These are phyloP conservation scores for Deinandra increscens DNA, from an alignment of 129 eudicot genomes.

Conservation along the genomic window DNA sequence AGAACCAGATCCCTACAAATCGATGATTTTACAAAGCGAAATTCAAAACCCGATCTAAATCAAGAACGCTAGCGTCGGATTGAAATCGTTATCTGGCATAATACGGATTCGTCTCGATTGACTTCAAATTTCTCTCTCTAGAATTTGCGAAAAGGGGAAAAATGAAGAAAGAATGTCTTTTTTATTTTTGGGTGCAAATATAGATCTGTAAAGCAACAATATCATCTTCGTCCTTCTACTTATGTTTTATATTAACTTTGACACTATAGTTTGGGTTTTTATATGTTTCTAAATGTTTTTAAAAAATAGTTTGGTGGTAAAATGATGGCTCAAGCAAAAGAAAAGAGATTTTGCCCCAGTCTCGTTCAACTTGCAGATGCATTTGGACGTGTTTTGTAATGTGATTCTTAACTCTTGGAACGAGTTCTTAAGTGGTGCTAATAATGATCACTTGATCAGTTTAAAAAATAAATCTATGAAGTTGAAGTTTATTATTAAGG, in stretches of 20 bases:
- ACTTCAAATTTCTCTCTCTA: conserved; percentile 35
- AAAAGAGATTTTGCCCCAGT: too few species aligned
- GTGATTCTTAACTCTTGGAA: too few species aligned
- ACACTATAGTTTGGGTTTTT: background rate
- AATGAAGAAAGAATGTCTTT: too few species aligned
- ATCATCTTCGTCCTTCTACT: conserved; percentile 6
- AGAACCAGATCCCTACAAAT: conserved; percentile 14
- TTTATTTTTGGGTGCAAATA: conserved; percentile 6
- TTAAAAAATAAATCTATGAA: too few species aligned
- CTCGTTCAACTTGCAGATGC: too few species aligned
- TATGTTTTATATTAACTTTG: background rate
- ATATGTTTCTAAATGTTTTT: background rate
- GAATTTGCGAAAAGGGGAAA: conserved; percentile 23
- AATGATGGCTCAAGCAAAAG: too few species aligned
- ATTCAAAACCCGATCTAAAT: conserved; percentile 2
- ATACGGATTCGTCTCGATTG: conserved; percentile 41
- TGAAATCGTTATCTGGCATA: conserved; percentile 17
- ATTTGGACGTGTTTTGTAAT: too few species aligned
- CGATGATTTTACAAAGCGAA: background rate
- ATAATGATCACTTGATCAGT: too few species aligned
- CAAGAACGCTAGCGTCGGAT: conserved; percentile 32
- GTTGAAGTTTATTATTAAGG: too few species aligned
- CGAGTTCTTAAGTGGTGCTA: too few species aligned
- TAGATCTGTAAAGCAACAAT: conserved; percentile 11
- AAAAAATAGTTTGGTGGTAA: too few species aligned